Percentiles rank a stretch among this genome's conserved stretches.
Evolutionary conservation across 2,329 filamentous ascomycete species (phyloP).

Genomic region (Penicillium sp.): DNA sequence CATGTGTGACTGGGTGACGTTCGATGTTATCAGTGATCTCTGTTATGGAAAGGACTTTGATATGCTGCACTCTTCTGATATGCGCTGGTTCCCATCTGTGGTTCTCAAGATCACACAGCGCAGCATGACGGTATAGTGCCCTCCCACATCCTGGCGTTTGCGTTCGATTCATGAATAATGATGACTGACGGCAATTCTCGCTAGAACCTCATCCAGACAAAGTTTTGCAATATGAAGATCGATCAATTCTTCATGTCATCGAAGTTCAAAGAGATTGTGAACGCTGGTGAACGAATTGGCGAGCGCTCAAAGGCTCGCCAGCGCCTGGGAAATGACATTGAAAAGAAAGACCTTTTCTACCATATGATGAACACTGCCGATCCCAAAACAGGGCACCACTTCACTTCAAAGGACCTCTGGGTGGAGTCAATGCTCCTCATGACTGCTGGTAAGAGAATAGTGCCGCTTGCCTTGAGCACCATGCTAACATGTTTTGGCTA

Average conservation of each 20-base stretch:
- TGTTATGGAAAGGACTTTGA: conserved; percentile 34
- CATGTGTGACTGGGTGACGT: conserved; percentile 29
- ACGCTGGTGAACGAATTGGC: conserved; percentile 4
- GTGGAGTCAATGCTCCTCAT: conserved; percentile 6
- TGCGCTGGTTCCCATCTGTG: conserved; percentile 19
- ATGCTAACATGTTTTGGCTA: neutral
- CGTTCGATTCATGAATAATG: neutral
- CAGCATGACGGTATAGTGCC: conserved; percentile 1
- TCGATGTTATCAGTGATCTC: conserved; percentile 37
- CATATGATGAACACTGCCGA: conserved; percentile 13
- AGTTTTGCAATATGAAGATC: conserved; percentile 6
- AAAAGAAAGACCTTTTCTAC: conserved; percentile 11
- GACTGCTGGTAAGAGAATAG: conserved; percentile 2
- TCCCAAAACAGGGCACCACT: conserved; percentile 5
- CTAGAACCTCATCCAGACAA: conserved; percentile 6
- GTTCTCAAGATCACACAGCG: neutral
- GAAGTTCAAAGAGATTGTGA: conserved; percentile 5
- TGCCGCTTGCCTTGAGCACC: neutral
- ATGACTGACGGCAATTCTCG: neutral
- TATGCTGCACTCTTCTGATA: conserved; percentile 31
- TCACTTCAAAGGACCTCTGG: conserved; percentile 10
- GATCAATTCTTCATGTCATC: conserved; percentile 10
- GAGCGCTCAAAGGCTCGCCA: conserved; percentile 1
- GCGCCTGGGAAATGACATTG: conserved; percentile 6
- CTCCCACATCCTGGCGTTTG: neutral